These are phyloP conservation scores for Claviceps cyperi DNA, from an alignment of 2,329 filamentous ascomycete species.

Conservation along the genomic window DNA sequence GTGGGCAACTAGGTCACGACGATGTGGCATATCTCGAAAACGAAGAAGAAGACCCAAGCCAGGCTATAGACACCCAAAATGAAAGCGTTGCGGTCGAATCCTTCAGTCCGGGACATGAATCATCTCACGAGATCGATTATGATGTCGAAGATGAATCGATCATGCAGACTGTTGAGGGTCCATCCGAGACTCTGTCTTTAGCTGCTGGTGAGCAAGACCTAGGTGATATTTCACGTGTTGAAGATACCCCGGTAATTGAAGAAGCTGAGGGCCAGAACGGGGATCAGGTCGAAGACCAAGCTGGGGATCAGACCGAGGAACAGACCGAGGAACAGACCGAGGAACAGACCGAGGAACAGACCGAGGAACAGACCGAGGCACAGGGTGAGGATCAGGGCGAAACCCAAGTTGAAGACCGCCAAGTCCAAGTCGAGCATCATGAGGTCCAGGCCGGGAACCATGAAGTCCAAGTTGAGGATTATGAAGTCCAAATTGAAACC, in stretches of 20 bases:
- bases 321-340: conserved; percentile 2
- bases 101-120: conserved; percentile 1
- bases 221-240: neutral
- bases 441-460: too few relatives aligned
- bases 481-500: too few relatives aligned
- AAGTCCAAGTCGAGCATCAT: too few relatives aligned
- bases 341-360: neutral
- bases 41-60: neutral
- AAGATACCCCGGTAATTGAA: neutral
- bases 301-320: too few relatives aligned
- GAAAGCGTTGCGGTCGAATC: conserved; percentile 5
- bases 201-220: conserved; percentile 1
- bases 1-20: conserved; percentile 6
- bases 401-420: too few relatives aligned
- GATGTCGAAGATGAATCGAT: conserved; percentile 14
- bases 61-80: neutral
- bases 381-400: too few relatives aligned
- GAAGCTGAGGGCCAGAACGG: conserved; percentile 3
- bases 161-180: neutral
- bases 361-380: too few relatives aligned
- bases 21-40: conserved; percentile 6
- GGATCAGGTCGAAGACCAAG: neutral
- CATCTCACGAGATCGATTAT: conserved; percentile 23
- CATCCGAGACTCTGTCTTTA: neutral
- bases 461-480: too few relatives aligned